Evolutionary conservation across 1,284 basidiomycete genomes (phyloP), one percentile per base, ranked within the genome.

Genomic region (Exobasidium rhododendri): DNA sequence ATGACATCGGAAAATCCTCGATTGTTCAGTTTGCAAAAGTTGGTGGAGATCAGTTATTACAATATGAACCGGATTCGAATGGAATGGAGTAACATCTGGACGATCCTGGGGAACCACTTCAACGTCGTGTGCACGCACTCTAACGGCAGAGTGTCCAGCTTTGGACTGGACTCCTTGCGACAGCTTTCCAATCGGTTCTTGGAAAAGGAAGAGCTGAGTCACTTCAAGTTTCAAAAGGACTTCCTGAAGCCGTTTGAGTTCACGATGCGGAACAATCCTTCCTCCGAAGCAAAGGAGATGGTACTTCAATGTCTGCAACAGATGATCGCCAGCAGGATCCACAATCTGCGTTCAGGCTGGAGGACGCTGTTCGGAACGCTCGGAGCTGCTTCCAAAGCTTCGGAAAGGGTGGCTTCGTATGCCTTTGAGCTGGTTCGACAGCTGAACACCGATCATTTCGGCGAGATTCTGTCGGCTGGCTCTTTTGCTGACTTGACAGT

Each of bases 221-320:
- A 97, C 82, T 99, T 98, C 86, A 93, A 94, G 78, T 99, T 99
- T 82, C 96, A 99, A 75, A 99, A 98, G 81, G 96, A 99, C 80
- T 99, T 99, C 82, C 82, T 99, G 60, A 91, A 92, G 78, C 96
- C 96, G 0, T 99, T 98, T 80, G 94, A 98, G 82, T 89, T 96
- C 80, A 94, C 97, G 1, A 99, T 99, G 90, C 86, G 89, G 47
- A 90, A 97, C 79, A 98, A 97, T 81, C 86, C 88, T 63, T 96
- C 97, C 80, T 88, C 92, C 3, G 94, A 97, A 73, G 88, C 96
- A 47, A 87, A 94, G 62, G 96, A 99, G 79, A 92, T 99, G 92
- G 94, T 94, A 26, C 82, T 99, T 59, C 94, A 97, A 85, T 99
- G 96, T 80, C 84, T 99, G 51, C 92, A 97, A 80, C 97, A 98